Base-by-base conservation (phyloP, 495 filamentous ascomycete genomes). In the Oidiodendron maius region DNA sequence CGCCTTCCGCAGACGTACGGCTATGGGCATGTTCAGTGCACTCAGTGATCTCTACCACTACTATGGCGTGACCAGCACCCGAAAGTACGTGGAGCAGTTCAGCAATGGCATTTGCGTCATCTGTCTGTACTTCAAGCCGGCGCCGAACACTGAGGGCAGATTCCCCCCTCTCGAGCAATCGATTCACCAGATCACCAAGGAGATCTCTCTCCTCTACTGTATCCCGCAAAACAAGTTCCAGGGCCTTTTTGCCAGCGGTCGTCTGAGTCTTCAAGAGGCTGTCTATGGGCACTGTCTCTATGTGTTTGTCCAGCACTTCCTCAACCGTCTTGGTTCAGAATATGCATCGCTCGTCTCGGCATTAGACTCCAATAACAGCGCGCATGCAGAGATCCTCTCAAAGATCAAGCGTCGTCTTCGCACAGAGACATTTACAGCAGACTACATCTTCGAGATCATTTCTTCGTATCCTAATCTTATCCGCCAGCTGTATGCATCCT, bases 161-260 rank as follows among this genome's bases (percentile, higher is more conserved):
- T 79, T 77, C 57, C 87, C 87, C 4, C 83, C 84, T 0, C 93
- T 98, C 48, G 88, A 96, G 62, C 82, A 90, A 36, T 91, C 91
- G 8, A 95, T 98, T 55, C 90, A 96, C 71, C 94, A 98, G 68
- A 95, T 98, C 69, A 95, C 94, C 74, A 96, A 97, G 76, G 93
- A 98, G 65, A 82, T 94, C 39, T 96, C 91, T 10, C 80, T 98
- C 36, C 74, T 98, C 28, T 98, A 96, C 80, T 98, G 93, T 71
- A 85, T 98, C 56, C 93, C 93, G 4, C 93, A 95, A 66, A 97
- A 95, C 71, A 87, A 90, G 62, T 87, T 97, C 64, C 90, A 96
- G 62, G 68, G 72, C 39, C 78, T 95, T 61, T 98, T 98, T 66
- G 84, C 86, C 26, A 80, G 76, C n/a, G 94, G 91, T 15, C 74